These are phyloP conservation scores for Malus asiatica DNA, from an alignment of 306 rosid species.

Conservation along the genomic window DNA sequence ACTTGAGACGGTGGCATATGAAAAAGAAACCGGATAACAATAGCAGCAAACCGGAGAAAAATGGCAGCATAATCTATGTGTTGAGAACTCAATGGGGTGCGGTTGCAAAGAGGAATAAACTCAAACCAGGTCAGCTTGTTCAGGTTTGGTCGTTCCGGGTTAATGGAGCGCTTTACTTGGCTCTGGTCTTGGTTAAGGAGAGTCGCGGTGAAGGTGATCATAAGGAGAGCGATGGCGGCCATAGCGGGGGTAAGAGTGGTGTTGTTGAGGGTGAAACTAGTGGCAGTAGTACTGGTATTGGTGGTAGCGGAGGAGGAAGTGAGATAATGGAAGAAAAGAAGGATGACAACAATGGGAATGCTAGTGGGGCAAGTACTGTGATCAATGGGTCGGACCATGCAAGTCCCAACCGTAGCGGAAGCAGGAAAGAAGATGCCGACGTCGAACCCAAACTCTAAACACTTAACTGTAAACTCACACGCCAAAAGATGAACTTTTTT, in stretches of 20 bases:
- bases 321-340: background rate
- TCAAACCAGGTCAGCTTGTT: background rate
- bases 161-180: background rate
- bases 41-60: background rate
- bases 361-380: background rate
- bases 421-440: background rate
- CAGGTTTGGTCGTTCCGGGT: constrained; percentile 8
- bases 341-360: background rate
- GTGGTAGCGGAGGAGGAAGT: background rate
- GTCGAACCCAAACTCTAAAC: background rate
- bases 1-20: background rate
- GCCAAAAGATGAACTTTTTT: background rate
- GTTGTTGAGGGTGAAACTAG: background rate
- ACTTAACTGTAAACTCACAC: background rate
- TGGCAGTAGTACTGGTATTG: background rate
- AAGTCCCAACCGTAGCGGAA: background rate
- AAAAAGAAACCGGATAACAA: background rate
- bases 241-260: background rate
- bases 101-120: background rate
- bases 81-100: background rate
- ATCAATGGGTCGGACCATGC: background rate
- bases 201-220: background rate
- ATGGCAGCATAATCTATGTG: background rate
- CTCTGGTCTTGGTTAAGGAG: background rate
- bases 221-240: background rate